Base-by-base conservation (phyloP, 2,329 filamentous ascomycete species). In the Pseudocercospora crystallina region DNA sequence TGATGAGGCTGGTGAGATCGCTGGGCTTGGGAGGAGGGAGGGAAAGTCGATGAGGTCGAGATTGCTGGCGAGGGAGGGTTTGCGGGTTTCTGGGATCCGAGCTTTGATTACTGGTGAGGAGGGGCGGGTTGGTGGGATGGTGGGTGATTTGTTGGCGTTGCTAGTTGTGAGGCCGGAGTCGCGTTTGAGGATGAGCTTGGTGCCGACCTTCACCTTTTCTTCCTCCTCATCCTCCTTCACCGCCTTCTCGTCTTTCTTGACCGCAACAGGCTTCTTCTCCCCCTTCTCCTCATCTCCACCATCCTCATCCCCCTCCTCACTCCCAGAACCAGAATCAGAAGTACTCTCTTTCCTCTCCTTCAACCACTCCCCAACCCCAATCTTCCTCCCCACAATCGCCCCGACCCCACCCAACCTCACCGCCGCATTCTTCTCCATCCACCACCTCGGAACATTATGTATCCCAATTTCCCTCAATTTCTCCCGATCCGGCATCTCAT, bases 401-500 rank as follows among this genome's bases (percentile, higher is more conserved):
- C 48, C 57, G 34, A 49, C 50, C 2, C 57, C 51, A 30, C 51
- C 53, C 31, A 59, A 47, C 46, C 53, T 61, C 34, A 73, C 60
- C 1, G 65, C 65, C 15, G 56, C 60, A 17, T 64, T 57, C 59
- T 76, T 75, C 46, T 83, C 77, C 46, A 74, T 72, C 63, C 75
- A 83, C 82, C 82, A 85, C 7, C 69, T 67, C 8, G 82, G 82
- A 12, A 78, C 69, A 36, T 74, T 71, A 2, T 71, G 70, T 43
- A 95, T 79, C 0, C 91, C 91, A 2, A 95, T 77, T 5, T 79
- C 76, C 37, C 80, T 73, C 60, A 95, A 81, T 1, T 83, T 87
- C 0, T 76, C 73, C 43, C 76, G 76, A 57, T 90, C 83, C 0
- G 91, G 91, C 87, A 96, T 95, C 67, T 94, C 88, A 68, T 96